Conservation (phyloP, 1,139 yeast species). For the Lodderomyces metapsilosis region DNA sequence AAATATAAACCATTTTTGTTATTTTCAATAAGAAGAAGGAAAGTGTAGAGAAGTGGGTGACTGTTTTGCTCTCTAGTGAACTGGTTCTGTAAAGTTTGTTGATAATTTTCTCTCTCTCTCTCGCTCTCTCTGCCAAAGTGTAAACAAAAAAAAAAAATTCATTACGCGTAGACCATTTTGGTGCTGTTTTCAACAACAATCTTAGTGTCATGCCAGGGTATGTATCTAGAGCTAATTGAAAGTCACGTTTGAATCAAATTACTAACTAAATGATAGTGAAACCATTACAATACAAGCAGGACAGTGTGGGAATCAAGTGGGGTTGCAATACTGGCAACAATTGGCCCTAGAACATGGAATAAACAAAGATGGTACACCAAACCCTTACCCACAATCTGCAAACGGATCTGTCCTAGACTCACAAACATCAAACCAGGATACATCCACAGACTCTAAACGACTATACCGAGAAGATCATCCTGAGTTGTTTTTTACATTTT, state of each 20-base stretch:
- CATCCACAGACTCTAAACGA: not conserved
- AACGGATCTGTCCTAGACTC: constrained; percentile 2
- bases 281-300: constrained; percentile 54
- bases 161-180: too few species aligned
- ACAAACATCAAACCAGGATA: not conserved
- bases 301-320: constrained; percentile 97
- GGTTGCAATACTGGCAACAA: constrained; percentile 91
- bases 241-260: constrained; percentile 2
- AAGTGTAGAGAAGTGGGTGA: too few species aligned
- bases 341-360: constrained; percentile 88
- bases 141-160: not conserved
- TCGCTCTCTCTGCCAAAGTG: too few species aligned
- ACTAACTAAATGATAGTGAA: constrained; percentile 37
- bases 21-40: too few species aligned
- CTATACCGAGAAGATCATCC: constrained; percentile 64
- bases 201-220: constrained; percentile 30
- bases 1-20: not conserved
- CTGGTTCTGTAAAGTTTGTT: too few species aligned
- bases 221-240: constrained; percentile 12
- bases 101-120: too few species aligned
- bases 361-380: constrained; percentile 62
- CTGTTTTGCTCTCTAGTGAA: too few species aligned
- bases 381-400: constrained; percentile 21
- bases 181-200: too few species aligned
- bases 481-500: constrained; percentile 77